Conservation (phyloP, 73 alveolate genomes). For the Uronychia setigera region DNA sequence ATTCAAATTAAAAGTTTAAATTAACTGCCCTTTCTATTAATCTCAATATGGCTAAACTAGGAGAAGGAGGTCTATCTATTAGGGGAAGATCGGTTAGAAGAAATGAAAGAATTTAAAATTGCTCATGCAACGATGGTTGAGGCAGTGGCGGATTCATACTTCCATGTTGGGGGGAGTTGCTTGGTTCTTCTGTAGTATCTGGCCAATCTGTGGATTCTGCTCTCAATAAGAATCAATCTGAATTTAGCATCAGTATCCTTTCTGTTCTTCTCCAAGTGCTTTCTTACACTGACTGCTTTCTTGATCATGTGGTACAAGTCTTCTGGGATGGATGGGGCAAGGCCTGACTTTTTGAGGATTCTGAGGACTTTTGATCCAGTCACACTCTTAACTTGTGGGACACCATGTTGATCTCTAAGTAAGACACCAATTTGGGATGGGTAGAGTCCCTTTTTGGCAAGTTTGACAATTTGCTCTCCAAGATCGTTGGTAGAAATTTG, state of each 20-base stretch:
- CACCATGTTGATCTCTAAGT: constrained; percentile 91
- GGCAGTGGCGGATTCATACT: constrained; percentile 86
- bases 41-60: neutral
- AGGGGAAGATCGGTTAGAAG: neutral
- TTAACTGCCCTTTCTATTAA: neutral
- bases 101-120: neutral
- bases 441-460: constrained; percentile 94
- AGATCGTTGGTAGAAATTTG: constrained; percentile 81
- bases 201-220: constrained; percentile 98
- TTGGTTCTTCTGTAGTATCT: constrained; percentile 96
- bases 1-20: neutral
- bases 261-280: constrained; percentile 97
- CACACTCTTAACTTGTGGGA: constrained; percentile 88
- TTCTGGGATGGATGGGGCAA: constrained; percentile 99
- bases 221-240: constrained; percentile 96
- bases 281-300: constrained; percentile 98
- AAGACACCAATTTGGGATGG: constrained; percentile 95
- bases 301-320: constrained; percentile 97
- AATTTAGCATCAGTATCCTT: constrained; percentile 96
- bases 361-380: constrained; percentile 92
- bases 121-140: constrained; percentile 57
- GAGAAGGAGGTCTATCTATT: neutral
- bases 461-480: constrained; percentile 79
- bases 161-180: constrained; percentile 97
- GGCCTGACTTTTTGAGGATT: constrained; percentile 86